Base-by-base conservation (phyloP, 2,329 filamentous ascomycete genomes). In the Gnomoniopsis sp. region DNA sequence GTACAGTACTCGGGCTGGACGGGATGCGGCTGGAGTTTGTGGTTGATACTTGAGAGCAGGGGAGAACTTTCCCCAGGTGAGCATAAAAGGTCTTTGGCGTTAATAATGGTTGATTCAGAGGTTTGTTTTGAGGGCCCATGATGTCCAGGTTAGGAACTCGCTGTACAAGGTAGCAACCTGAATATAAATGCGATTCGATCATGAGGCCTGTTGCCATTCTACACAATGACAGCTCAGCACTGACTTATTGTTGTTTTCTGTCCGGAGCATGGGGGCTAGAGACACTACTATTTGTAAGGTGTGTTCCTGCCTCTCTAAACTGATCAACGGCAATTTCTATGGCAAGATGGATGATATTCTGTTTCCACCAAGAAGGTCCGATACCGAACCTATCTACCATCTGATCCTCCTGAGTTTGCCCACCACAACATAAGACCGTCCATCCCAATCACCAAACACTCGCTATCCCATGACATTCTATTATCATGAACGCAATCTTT, bases 11-110 rank as follows among this genome's bases (percentile, higher is more conserved):
- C 21, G 15, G 46, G 50, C 43, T 6, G 21, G 26, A n/a, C 34
- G 51, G 15, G 11, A 44, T 49, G 11, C n/a, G 21, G 44, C 26
- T n/a, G 60, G 60, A 59, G 60, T 59, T 57, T 50, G 14, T 34
- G 26, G 26, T 30, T 23, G 49, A 51, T 23, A 26, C 3, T 38
- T 41, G 22, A 49, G 53, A 17, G 48, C 49, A 52, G 51, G 49
- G 53, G 53, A 15, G 33, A 19, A 12, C 23, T 26, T 3, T 17
- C 19, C 41, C 23, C 41, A 41, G 41, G 36, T 23, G 22, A 53
- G 46, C 36, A 56, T 41, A n/a, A 12, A 33, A 47, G 49, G 59
- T 36, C 38, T 11, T 49, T n/a, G 60, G 53, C 49, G 53, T 62
- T 54, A 26, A 49, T 53, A 17, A 47, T 53, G 10, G 15, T 50